These are phyloP conservation scores for Saccharomyces hybrid DNA, from an alignment of 1,139 yeast genomes.

Conservation along the genomic window DNA sequence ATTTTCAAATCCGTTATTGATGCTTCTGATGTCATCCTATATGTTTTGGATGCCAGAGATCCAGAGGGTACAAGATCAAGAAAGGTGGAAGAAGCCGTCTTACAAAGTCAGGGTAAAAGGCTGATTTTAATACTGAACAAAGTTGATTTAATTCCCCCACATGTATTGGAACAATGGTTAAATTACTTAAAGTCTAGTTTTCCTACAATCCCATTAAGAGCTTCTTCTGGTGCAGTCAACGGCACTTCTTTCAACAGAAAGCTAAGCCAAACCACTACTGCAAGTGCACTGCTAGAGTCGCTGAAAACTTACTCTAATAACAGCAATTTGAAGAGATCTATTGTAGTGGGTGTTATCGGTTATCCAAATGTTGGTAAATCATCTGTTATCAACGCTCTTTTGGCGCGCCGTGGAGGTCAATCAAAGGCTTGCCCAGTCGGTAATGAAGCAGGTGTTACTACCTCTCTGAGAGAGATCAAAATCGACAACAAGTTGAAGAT, in stretches of 20 bases:
- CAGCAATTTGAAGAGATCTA: slow-evolving; percentile 81
- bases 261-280: slow-evolving; percentile 63
- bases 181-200: slow-evolving; percentile 69
- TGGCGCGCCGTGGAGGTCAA: slow-evolving; percentile 69
- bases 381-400: slow-evolving; percentile 83
- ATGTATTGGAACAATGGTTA: slow-evolving; percentile 79
- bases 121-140: slow-evolving; percentile 80
- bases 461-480: slow-evolving; percentile 84
- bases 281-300: slow-evolving; percentile 67
- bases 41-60: slow-evolving; percentile 94
- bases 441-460: slow-evolving; percentile 95
- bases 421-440: slow-evolving; percentile 91
- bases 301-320: slow-evolving; percentile 80
- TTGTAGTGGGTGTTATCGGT: slow-evolving; percentile 92
- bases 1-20: slow-evolving; percentile 78
- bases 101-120: slow-evolving; percentile 75
- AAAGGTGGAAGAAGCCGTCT: slow-evolving; percentile 83
- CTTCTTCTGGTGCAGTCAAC: slow-evolving; percentile 55
- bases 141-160: slow-evolving; percentile 85
- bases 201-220: slow-evolving; percentile 86
- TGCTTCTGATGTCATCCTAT: slow-evolving; percentile 80
- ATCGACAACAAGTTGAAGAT: slow-evolving; percentile 82
- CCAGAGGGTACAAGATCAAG: slow-evolving; percentile 93
- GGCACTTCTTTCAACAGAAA: slow-evolving; percentile 69
- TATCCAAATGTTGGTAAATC: slow-evolving; percentile 96